Evolutionary conservation across 2,329 filamentous ascomycete genomes (phyloP).

Genomic region (Epichloe gansuensis): DNA sequence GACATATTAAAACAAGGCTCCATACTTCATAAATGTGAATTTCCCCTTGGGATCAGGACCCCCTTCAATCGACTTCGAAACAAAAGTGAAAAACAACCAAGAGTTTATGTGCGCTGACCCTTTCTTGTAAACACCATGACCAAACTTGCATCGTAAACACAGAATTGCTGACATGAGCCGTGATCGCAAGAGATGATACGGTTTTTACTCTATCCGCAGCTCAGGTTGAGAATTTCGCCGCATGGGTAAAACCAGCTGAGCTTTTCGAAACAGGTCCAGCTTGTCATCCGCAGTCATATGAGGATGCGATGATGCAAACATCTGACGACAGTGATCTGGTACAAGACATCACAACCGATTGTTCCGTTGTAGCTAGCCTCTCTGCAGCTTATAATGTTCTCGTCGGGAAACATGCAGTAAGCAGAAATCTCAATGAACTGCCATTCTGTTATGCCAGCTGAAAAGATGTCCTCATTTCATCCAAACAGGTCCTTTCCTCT

Average conservation of each 20-base stretch:
- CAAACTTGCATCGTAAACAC: not conserved
- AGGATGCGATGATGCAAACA: slow-evolving; percentile 41
- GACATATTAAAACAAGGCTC: slow-evolving; percentile 62
- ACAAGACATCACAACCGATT: slow-evolving; percentile 92
- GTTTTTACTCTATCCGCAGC: slow-evolving; percentile 60
- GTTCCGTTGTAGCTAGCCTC: slow-evolving; percentile 90
- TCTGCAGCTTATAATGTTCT: slow-evolving; percentile 66
- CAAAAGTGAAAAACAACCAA: not conserved
- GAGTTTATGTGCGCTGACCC: not conserved
- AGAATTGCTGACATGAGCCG: not conserved
- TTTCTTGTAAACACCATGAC: not conserved
- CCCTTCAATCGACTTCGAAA: slow-evolving; percentile 49
- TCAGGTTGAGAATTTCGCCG: slow-evolving; percentile 65
- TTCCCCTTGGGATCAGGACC: slow-evolving; percentile 72
- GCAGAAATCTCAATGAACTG: slow-evolving; percentile 6
- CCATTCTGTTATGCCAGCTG: not conserved
- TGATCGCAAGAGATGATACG: slow-evolving; percentile 47
- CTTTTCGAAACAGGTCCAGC: slow-evolving; percentile 29
- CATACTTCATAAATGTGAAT: slow-evolving; percentile 68
- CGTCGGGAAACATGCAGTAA: slow-evolving; percentile 56
- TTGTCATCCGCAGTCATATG: slow-evolving; percentile 20
- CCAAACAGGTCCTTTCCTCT: slow-evolving; percentile 50
- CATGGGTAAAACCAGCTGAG: slow-evolving; percentile 70
- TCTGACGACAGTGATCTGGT: slow-evolving; percentile 64
- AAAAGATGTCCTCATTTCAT: not conserved